Conservation (phyloP, 2,329 filamentous ascomycete species). For the Parastagonospora avenae region DNA sequence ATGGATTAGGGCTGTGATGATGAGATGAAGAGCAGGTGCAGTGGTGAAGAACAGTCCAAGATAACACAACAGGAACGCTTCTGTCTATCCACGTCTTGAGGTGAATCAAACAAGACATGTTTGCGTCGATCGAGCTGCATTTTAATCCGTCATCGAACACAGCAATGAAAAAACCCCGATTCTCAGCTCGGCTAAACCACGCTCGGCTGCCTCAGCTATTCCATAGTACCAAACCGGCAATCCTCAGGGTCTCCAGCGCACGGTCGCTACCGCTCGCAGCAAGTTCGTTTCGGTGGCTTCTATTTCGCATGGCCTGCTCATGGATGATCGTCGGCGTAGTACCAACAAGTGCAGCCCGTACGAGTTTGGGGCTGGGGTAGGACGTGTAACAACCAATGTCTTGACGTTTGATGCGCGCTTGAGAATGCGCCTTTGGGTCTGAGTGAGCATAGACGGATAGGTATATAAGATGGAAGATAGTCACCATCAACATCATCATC, state of each 20-base stretch:
- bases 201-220: background rate
- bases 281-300: slow-evolving; percentile 6
- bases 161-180: too few relatives aligned
- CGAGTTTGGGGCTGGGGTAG: background rate
- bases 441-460: background rate
- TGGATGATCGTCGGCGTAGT: slow-evolving; percentile 7
- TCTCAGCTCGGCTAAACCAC: background rate
- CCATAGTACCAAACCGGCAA: background rate
- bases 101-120: too few relatives aligned
- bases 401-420: slow-evolving; percentile 9
- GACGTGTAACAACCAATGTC: slow-evolving; percentile 4
- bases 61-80: background rate
- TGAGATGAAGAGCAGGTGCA: background rate
- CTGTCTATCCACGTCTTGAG: background rate
- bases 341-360: too few relatives aligned
- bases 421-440: background rate
- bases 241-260: background rate
- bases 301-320: slow-evolving; percentile 4
- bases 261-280: background rate
- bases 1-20: background rate
- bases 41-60: background rate
- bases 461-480: slow-evolving; percentile 10
- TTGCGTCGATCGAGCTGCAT: too few relatives aligned
- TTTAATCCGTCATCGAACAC: too few relatives aligned
- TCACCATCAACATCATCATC: slow-evolving; percentile 1